phyloP scores from a whole-genome alignment of 2,329 filamentous ascomycete genomes.

The Samsoniella hepiali region DNA sequence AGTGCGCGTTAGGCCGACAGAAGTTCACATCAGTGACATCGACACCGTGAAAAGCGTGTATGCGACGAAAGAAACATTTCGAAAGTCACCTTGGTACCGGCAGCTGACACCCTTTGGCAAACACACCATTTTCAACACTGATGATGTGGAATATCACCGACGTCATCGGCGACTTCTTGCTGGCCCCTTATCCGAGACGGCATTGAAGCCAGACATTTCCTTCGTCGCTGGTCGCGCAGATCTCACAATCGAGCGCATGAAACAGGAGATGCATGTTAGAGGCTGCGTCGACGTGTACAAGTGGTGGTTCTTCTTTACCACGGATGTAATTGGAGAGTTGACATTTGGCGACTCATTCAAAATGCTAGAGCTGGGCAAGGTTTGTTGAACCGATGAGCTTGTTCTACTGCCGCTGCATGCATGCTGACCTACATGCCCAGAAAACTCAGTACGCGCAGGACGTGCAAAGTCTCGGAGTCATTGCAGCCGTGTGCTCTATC shows the following conservation, averaged over 20 bases:
- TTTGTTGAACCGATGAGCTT: not conserved
- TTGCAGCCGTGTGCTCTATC: too few species aligned
- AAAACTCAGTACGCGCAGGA: too few species aligned
- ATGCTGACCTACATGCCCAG: too few species aligned
- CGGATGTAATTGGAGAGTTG: constrained; percentile 27
- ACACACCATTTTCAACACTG: not conserved
- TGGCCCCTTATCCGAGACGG: not conserved
- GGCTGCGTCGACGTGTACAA: constrained; percentile 20
- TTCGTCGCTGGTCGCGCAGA: constrained; percentile 20
- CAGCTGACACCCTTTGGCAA: not conserved
- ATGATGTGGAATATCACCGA: not conserved
- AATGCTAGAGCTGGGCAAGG: not conserved
- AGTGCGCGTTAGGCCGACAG: not conserved
- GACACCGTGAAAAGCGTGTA: not conserved
- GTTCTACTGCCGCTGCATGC: too few species aligned
- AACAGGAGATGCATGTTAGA: constrained; percentile 19
- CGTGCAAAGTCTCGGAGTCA: too few species aligned
- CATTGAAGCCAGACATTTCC: not conserved
- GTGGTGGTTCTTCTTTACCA: constrained; percentile 26
- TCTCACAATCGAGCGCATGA: constrained; percentile 22
- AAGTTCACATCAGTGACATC: not conserved
- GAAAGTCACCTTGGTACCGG: not conserved
- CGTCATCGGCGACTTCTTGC: not conserved
- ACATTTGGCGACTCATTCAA: constrained; percentile 26
- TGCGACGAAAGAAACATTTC: not conserved